Conservation (phyloP, 768 basidiomycete species). For the Pleurotus tuber-regium region DNA sequence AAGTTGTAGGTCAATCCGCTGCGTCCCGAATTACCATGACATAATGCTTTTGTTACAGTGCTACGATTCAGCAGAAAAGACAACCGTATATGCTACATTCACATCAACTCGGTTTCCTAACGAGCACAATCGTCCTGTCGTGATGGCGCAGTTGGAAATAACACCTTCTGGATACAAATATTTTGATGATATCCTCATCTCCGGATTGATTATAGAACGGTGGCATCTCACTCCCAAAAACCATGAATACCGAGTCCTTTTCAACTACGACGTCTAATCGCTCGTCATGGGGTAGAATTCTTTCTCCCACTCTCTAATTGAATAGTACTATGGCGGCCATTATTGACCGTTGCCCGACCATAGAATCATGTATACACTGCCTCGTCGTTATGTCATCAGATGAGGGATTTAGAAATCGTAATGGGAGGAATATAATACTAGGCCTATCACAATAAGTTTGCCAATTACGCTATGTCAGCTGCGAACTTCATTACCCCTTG, state of each 20-base stretch:
- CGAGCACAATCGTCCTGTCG: slow-evolving; percentile 8
- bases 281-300: no score
- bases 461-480: no score
- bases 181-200: slow-evolving; percentile 33
- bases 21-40: neutral
- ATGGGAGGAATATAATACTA: no score
- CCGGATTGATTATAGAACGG: slow-evolving; percentile 31
- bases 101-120: slow-evolving; percentile 6
- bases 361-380: no score
- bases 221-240: slow-evolving; percentile 14
- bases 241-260: no score
- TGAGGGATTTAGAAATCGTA: no score
- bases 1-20: neutral
- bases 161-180: slow-evolving; percentile 22
- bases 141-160: slow-evolving; percentile 20
- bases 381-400: no score
- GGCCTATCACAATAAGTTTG: no score
- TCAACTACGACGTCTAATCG: no score
- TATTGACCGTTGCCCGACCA: no score
- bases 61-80: slow-evolving; percentile 6
- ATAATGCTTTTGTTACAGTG: slow-evolving; percentile 1
- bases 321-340: no score
- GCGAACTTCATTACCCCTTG: neutral
- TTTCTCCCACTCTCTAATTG: no score
- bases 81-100: slow-evolving; percentile 13